A percentile compares a stretch with the other conserved stretches of the same genome.
Evolutionary conservation across 192 early-diverging fungal genomes (phyloP).

Genomic region (Entomortierella parvispora): DNA sequence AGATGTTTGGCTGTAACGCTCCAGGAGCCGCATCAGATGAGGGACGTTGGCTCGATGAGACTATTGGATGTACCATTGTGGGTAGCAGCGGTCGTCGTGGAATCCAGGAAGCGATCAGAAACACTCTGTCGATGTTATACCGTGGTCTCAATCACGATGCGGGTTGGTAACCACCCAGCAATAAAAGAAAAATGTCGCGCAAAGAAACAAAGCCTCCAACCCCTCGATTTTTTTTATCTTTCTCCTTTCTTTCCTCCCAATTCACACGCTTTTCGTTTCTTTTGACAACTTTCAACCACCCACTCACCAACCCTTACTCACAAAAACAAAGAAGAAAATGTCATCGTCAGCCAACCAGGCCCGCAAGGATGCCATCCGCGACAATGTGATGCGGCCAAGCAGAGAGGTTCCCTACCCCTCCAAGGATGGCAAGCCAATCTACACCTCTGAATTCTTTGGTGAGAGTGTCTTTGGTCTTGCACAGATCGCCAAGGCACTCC

Average conservation of each 20-base stretch:
- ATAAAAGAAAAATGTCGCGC: no score
- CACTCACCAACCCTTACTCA: slow-evolving; percentile 1
- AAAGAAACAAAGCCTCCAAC: no score
- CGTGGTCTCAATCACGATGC: no score
- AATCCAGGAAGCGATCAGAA: no score
- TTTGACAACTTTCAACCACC: neutral
- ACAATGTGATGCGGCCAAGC: slow-evolving; percentile 64
- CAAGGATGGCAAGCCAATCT: slow-evolving; percentile 72
- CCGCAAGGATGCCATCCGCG: slow-evolving; percentile 50
- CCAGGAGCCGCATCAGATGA: no score
- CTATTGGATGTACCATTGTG: no score
- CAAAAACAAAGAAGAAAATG: slow-evolving; percentile 11
- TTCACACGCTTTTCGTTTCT: slow-evolving; percentile 9
- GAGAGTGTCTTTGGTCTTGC: slow-evolving; percentile 93
- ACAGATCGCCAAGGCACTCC: slow-evolving; percentile 84
- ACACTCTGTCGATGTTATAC: no score
- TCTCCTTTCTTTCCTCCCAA: slow-evolving; percentile 11
- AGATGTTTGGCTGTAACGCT: no score
- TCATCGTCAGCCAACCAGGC: slow-evolving; percentile 45
- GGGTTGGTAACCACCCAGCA: no score
- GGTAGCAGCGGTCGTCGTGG: no score
- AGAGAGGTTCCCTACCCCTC: slow-evolving; percentile 83
- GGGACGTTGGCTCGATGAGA: no score
- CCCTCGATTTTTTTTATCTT: neutral
- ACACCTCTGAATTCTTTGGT: slow-evolving; percentile 89